Base-by-base conservation (phyloP, 768 basidiomycete species). In the Tremella mesenterica region DNA sequence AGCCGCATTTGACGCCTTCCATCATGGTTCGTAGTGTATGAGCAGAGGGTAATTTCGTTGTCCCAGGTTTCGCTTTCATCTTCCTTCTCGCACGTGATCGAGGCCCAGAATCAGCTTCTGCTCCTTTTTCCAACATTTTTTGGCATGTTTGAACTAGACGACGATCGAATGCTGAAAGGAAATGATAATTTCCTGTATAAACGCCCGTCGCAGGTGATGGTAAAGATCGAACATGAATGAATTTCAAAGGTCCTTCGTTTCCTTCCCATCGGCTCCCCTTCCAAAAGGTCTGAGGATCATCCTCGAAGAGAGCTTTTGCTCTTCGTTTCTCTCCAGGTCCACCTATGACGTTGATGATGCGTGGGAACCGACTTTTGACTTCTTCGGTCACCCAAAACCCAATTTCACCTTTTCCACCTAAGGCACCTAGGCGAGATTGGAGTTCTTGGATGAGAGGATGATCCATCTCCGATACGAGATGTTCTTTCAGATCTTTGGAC, bases 361-460 rank as follows among this genome's bases (percentile, higher is more conserved):
- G 77, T 18, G 84, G 73, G 61, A 83, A 85, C 4, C 88, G 79
- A 45, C 81, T 79, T 38, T 80, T 80, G 0, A 87, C 88, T 67
- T 90, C 88, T 0, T 72, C 67, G 0, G 88, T 91, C 4, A 85
- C 83, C 85, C 86, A 93, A 56, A 90, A 88, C 43, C 80, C 77
- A 6, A 85, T 75, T 1, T 69, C 56, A 14, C 16, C n/a, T 6
- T 29, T 21, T 0, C 13, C 29, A 3, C 43, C 34, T n/a, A n/a
- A n/a, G 14, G 48, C 50, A 18, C 34, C 48, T 1, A 72, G 46
- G 5, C 79, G 78, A 23, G 81, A 79, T 44, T 74, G 74, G 38
- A 88, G 77, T 54, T 85, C 85, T 49, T 83, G 76, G 2, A 90
- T 71, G 28, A 86, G 62, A 0, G 79, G 78, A 48, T 75, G 79